phyloP scores from a whole-genome alignment of 2,329 filamentous ascomycete species.

The Paecilomyces variotii region DNA sequence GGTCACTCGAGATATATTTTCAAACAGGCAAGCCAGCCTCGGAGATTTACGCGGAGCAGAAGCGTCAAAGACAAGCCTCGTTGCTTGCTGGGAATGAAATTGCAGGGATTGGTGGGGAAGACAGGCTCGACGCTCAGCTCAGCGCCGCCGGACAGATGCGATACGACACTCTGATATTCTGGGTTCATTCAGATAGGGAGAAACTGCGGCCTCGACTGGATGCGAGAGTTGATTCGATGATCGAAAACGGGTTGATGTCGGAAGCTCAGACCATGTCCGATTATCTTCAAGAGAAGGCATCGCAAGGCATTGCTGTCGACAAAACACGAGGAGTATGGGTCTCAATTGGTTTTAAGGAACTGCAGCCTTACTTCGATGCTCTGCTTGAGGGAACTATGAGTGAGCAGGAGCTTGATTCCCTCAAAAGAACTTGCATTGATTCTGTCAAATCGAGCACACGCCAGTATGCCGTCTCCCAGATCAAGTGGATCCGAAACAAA shows the following conservation, averaged over 20 bases:
- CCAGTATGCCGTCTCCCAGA: slow-evolving; percentile 78
- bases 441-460: slow-evolving; percentile 74
- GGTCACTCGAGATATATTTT: slow-evolving; percentile 84
- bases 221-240: slow-evolving; percentile 74
- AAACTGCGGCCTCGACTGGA: slow-evolving; percentile 64
- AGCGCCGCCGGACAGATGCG: slow-evolving; percentile 30
- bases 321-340: slow-evolving; percentile 84
- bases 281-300: slow-evolving; percentile 38
- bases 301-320: slow-evolving; percentile 53
- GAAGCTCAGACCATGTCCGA: slow-evolving; percentile 51
- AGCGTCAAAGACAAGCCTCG: slow-evolving; percentile 19
- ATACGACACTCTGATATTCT: slow-evolving; percentile 64
- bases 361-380: slow-evolving; percentile 61
- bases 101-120: slow-evolving; percentile 11
- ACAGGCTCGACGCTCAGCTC: neutral
- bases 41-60: slow-evolving; percentile 77
- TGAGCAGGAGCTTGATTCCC: slow-evolving; percentile 40
- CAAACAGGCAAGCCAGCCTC: slow-evolving; percentile 74
- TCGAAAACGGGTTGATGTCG: slow-evolving; percentile 54
- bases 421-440: slow-evolving; percentile 58
- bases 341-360: slow-evolving; percentile 92
- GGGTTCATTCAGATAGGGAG: slow-evolving; percentile 71
- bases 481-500: slow-evolving; percentile 80
- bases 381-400: slow-evolving; percentile 18
- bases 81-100: slow-evolving; percentile 6